Conservation (phyloP, 163 green algal genomes). For the Coccomyxa subellipsoidea region DNA sequence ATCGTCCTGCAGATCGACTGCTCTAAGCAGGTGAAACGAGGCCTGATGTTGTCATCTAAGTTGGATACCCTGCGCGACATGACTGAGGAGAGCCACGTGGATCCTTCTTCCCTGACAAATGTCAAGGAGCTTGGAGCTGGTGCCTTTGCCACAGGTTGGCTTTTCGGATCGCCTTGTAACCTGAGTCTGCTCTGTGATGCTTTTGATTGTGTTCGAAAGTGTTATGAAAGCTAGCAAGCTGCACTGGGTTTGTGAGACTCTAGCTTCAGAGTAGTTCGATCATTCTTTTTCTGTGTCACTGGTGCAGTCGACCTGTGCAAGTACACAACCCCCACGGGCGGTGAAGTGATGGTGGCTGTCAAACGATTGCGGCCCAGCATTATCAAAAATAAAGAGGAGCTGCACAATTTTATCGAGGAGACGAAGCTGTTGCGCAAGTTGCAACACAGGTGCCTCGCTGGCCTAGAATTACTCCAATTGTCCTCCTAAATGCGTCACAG, state of each 20-base stretch:
- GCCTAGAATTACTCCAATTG: too few species aligned
- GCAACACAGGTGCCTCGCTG: conserved; percentile 1
- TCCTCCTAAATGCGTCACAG: not conserved
- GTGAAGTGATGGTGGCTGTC: not conserved
- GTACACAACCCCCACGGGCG: not conserved
- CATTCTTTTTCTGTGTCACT: too few species aligned
- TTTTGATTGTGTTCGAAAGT: too few species aligned
- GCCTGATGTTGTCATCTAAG: not conserved
- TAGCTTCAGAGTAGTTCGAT: too few species aligned
- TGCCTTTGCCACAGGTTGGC: not conserved
- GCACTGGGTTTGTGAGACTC: too few species aligned
- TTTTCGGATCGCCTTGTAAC: not conserved
- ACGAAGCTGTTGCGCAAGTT: not conserved
- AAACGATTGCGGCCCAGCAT: not conserved
- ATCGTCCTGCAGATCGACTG: not conserved
- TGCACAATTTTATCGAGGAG: not conserved
- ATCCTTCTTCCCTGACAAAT: not conserved
- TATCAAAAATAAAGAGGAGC: conserved; percentile 1
- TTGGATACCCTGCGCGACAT: conserved; percentile 4
- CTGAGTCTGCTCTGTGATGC: too few species aligned
- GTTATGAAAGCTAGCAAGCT: too few species aligned
- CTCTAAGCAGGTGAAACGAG: not conserved
- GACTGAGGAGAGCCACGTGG: not conserved
- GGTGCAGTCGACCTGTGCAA: not conserved
- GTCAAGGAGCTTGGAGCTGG: not conserved